phyloP scores from a whole-genome alignment of 345 rosid species.

The Ceriops zippeliana region DNA sequence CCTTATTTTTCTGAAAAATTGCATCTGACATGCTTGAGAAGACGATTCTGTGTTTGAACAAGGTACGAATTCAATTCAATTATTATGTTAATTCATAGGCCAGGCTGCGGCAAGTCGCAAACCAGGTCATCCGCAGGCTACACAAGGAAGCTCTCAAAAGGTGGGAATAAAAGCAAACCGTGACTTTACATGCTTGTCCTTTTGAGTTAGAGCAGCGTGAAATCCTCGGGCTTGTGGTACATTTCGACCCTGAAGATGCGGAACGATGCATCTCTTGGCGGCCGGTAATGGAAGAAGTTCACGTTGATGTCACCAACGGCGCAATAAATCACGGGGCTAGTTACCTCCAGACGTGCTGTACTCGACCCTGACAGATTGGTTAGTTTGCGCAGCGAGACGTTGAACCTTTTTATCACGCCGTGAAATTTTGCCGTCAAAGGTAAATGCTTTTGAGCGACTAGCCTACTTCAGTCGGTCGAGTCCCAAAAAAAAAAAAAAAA shows the following conservation, averaged over 20 bases:
- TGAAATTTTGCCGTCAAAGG: too few species aligned
- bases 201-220: slow-evolving; percentile 83
- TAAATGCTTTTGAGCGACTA: too few species aligned
- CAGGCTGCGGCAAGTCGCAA: slow-evolving; percentile 51
- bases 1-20: too few species aligned
- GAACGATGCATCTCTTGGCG: slow-evolving; percentile 84
- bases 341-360: slow-evolving; percentile 59
- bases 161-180: slow-evolving; percentile 75
- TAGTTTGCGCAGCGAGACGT: slow-evolving; percentile 47
- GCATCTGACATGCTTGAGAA: too few species aligned
- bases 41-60: too few species aligned
- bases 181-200: slow-evolving; percentile 61
- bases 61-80: too few species aligned
- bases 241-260: slow-evolving; percentile 63
- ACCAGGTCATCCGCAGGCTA: slow-evolving; percentile 89
- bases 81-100: too few species aligned
- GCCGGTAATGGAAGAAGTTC: slow-evolving; percentile 75
- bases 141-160: slow-evolving; percentile 69
- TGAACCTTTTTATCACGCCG: neutral
- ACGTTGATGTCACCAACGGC: slow-evolving; percentile 32
- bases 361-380: slow-evolving; percentile 74
- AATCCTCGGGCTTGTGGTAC: slow-evolving; percentile 74
- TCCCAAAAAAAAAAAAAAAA: too few species aligned
- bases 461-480: too few species aligned
- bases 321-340: slow-evolving; percentile 65